Percentiles rank a stretch among this genome's conserved stretches.
Evolutionary conservation across 2,329 filamentous ascomycete species (phyloP).

Genomic region (Lecanicillium sp.): DNA sequence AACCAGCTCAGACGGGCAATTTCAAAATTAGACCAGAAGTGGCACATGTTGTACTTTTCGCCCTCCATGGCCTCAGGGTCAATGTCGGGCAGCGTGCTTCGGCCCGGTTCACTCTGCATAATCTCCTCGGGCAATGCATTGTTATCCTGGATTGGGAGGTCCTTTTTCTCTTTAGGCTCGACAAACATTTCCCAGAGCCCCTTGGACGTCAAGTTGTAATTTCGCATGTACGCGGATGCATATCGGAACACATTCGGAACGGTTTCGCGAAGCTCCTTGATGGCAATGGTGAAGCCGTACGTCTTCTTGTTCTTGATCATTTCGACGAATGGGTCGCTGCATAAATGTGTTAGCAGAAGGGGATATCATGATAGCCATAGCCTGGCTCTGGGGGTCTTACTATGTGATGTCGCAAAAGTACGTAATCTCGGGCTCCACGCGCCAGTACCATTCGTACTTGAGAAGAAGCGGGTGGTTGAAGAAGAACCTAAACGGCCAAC

Average conservation of each 20-base stretch:
- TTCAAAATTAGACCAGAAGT: conserved; percentile 99
- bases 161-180: conserved; percentile 62
- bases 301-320: conserved; percentile 96
- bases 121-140: conserved; percentile 68
- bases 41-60: conserved; percentile 99
- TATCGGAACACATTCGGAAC: conserved; percentile 99
- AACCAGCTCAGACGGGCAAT: conserved; percentile 94
- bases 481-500: conserved; percentile 58
- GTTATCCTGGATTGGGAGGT: conserved; percentile 48
- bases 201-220: conserved; percentile 82
- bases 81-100: conserved; percentile 66
- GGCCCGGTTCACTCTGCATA: conserved; percentile 64
- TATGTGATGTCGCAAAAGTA: conserved; percentile 99
- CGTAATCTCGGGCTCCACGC: conserved; percentile 96
- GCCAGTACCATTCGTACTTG: conserved; percentile 99
- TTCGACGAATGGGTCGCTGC: conserved; percentile 84
- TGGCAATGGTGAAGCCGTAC: conserved; percentile 96
- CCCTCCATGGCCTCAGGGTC: conserved; percentile 93
- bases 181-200: conserved; percentile 99
- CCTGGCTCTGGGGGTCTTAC: conserved; percentile 35
- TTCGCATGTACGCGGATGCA: conserved; percentile 92
- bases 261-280: conserved; percentile 95
- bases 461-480: conserved; percentile 91
- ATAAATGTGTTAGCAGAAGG: conserved; percentile 9
- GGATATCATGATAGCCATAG: neutral